Evolutionary conservation across 768 basidiomycete species (phyloP).

Genomic region (Termitomyces sp.): DNA sequence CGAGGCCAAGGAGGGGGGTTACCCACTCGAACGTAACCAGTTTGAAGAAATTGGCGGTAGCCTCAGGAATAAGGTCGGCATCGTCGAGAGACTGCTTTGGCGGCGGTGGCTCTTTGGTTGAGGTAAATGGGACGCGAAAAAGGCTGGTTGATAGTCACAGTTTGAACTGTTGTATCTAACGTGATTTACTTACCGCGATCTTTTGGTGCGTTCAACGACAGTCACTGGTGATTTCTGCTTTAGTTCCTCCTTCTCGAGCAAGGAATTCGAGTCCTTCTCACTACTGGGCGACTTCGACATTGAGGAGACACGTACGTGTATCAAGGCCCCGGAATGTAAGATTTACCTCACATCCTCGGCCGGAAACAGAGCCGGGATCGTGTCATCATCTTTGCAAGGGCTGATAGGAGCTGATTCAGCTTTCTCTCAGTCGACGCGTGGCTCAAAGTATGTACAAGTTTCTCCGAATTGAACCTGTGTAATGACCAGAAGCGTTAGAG

Average conservation of each 20-base stretch:
- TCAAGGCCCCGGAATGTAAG: constrained; percentile 20
- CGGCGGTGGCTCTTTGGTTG: constrained; percentile 34
- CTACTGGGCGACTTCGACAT: constrained; percentile 3
- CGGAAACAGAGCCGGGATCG: constrained; percentile 1
- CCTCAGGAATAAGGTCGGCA: constrained; percentile 61
- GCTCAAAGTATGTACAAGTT: background rate
- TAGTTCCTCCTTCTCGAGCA: constrained; percentile 1
- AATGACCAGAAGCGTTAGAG: background rate
- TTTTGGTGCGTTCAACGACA: constrained; percentile 5
- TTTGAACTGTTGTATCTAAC: background rate
- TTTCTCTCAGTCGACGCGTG: background rate
- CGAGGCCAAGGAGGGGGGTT: constrained; percentile 63
- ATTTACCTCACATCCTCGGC: background rate
- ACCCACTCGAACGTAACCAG: constrained; percentile 75
- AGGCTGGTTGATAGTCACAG: constrained; percentile 15
- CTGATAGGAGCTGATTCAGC: background rate
- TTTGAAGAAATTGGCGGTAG: constrained; percentile 54
- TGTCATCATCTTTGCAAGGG: background rate
- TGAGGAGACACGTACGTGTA: constrained; percentile 4
- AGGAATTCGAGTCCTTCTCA: background rate
- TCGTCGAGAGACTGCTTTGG: constrained; percentile 56
- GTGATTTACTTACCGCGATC: constrained; percentile 10
- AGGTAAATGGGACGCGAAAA: constrained; percentile 36
- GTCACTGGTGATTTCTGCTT: background rate
- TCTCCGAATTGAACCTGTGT: background rate